phyloP scores from a whole-genome alignment of 768 basidiomycete genomes.

The Termitomyces sp. region DNA sequence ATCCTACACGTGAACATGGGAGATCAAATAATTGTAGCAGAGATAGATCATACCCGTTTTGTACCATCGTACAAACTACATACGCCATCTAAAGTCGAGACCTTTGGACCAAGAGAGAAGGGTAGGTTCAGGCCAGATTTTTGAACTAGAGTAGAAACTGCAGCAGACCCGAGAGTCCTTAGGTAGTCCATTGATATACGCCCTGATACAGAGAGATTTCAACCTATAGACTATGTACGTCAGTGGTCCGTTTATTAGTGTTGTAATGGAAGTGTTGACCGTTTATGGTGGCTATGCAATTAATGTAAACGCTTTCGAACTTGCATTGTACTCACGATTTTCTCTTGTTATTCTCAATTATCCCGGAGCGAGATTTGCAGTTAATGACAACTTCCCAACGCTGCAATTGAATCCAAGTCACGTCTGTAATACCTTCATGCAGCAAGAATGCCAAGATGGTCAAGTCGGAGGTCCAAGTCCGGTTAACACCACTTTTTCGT shows the following conservation, averaged over 20 bases:
- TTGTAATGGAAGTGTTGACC: neutral
- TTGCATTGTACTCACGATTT: neutral
- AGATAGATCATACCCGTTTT: conserved; percentile 57
- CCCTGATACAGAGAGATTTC: neutral
- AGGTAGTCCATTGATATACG: conserved; percentile 66
- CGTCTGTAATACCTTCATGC: conserved; percentile 3
- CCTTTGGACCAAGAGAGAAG: conserved; percentile 74
- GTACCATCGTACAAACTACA: conserved; percentile 87
- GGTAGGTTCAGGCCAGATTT: conserved; percentile 90
- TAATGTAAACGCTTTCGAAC: neutral
- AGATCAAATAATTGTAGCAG: neutral
- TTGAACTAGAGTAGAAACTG: conserved; percentile 86
- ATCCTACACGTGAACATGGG: conserved; percentile 50
- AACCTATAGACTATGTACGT: neutral
- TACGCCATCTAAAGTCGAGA: conserved; percentile 62
- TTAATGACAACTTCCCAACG: neutral
- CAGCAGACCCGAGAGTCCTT: conserved; percentile 75
- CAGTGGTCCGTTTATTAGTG: neutral
- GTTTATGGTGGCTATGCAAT: conserved; percentile 7
- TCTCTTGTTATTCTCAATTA: neutral
- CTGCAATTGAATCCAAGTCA: neutral
- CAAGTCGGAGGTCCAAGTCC: neutral
- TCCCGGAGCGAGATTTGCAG: neutral
- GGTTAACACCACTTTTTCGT: neutral
- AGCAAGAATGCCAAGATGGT: conserved; percentile 1